phyloP scores from a whole-genome alignment of 2,329 filamentous ascomycete species.

The Colletotrichum sp. region DNA sequence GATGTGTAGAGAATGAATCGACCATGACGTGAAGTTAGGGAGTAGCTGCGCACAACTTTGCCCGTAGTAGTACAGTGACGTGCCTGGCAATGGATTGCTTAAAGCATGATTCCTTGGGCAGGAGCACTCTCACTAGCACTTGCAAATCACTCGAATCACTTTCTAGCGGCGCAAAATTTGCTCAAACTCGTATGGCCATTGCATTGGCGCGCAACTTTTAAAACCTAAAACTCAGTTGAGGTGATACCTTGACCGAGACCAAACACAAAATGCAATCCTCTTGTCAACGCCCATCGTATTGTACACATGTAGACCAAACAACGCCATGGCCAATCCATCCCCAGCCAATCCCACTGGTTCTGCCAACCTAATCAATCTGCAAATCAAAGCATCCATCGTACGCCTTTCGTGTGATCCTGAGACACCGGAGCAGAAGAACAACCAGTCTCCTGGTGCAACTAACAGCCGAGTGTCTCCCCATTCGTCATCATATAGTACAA shows the following conservation, averaged over 20 bases:
- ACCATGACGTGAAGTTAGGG: background rate
- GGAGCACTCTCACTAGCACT: background rate
- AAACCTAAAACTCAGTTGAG: background rate
- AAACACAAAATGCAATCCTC: background rate
- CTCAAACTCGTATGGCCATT: background rate
- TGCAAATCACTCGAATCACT: background rate
- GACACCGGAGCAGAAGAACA: background rate
- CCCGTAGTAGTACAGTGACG: background rate
- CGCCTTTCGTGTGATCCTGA: slow-evolving; percentile 4
- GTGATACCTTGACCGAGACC: background rate
- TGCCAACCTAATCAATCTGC: background rate
- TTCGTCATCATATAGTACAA: slow-evolving; percentile 16
- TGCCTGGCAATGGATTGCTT: background rate
- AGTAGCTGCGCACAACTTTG: background rate
- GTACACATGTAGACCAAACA: slow-evolving; percentile 2
- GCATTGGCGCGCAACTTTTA: slow-evolving; percentile 7
- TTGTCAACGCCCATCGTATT: slow-evolving; percentile 8
- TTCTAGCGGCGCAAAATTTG: background rate
- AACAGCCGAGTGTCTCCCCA: background rate
- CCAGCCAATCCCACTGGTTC: background rate
- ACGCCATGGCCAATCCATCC: slow-evolving; percentile 7
- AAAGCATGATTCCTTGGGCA: background rate
- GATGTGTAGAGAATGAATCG: background rate
- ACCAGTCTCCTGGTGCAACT: background rate
- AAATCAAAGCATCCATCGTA: slow-evolving; percentile 6